Percentiles rank a stretch among this genome's conserved stretches.
Evolutionary conservation across 495 filamentous ascomycete species (phyloP).

Genomic region (Hypoxylon lienhwacheense): DNA sequence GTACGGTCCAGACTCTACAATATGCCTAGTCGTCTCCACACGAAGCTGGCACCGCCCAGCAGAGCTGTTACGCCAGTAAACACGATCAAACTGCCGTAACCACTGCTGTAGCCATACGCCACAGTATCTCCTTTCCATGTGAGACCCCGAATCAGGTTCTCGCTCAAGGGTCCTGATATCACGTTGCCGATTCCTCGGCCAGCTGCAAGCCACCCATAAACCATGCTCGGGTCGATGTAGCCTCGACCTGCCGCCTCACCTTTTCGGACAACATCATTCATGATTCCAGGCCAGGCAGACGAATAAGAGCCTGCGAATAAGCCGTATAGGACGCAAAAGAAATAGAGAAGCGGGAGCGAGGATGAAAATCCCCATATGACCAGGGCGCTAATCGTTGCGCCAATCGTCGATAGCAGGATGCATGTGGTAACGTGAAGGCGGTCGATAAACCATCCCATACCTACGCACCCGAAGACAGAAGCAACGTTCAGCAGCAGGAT

Average conservation of each 20-base stretch:
- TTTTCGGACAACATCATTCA: constrained; percentile 49
- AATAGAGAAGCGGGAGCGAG: constrained; percentile 54
- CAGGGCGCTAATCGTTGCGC: constrained; percentile 59
- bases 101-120: constrained; percentile 47
- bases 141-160: constrained; percentile 48
- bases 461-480: constrained; percentile 56
- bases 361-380: constrained; percentile 66
- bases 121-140: constrained; percentile 36
- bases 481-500: constrained; percentile 60
- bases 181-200: constrained; percentile 67
- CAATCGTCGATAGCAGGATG: constrained; percentile 60
- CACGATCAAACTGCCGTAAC: constrained; percentile 57
- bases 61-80: constrained; percentile 60
- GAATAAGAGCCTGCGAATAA: constrained; percentile 66
- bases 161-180: constrained; percentile 59
- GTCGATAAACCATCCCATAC: constrained; percentile 61
- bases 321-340: constrained; percentile 67
- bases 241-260: constrained; percentile 22
- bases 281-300: constrained; percentile 60
- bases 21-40: constrained; percentile 43
- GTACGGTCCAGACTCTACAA: constrained; percentile 4
- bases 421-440: constrained; percentile 60
- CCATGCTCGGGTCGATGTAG: constrained; percentile 36
- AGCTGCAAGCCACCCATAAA: constrained; percentile 57
- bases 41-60: constrained; percentile 52